These are phyloP conservation scores for Yarrowia sp. DNA, from an alignment of 805 yeast species.

Conservation along the genomic window DNA sequence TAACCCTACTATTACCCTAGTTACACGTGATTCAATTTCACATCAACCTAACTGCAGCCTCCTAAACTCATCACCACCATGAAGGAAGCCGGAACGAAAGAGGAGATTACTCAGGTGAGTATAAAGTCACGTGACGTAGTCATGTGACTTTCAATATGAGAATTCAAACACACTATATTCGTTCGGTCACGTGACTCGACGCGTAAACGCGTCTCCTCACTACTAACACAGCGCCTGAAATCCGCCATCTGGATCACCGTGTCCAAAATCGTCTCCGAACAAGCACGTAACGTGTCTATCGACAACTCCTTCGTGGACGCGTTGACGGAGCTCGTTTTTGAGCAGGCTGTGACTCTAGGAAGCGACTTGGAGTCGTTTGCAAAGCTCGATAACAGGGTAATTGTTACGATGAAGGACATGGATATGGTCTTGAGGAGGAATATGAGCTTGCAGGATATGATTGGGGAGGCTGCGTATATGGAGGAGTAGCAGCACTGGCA, in stretches of 20 bases:
- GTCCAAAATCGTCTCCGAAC: slow-evolving; percentile 36
- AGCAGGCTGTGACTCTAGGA: slow-evolving; percentile 37
- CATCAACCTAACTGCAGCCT: background rate
- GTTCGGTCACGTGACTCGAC: background rate
- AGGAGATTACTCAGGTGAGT: slow-evolving; percentile 18
- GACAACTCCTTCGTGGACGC: slow-evolving; percentile 39
- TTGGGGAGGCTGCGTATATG: background rate
- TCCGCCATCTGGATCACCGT: slow-evolving; percentile 39
- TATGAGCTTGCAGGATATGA: slow-evolving; percentile 31
- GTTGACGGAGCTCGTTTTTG: slow-evolving; percentile 38
- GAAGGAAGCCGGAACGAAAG: slow-evolving; percentile 4
- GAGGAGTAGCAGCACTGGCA: background rate
- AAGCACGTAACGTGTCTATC: slow-evolving; percentile 32
- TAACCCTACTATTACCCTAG: background rate
- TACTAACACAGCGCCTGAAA: slow-evolving; percentile 29
- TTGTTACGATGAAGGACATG: slow-evolving; percentile 36
- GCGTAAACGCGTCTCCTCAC: background rate
- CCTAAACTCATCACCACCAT: background rate
- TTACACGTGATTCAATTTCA: background rate
- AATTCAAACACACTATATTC: too few relatives aligned
- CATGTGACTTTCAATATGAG: too few relatives aligned
- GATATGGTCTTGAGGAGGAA: slow-evolving; percentile 38
- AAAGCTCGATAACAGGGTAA: slow-evolving; percentile 36
- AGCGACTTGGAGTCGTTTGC: slow-evolving; percentile 38
- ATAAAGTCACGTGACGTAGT: background rate